Percentiles rank a stretch among this genome's conserved stretches.
Conservation (phyloP, 768 basidiomycete species). For the Suillus alpinus region DNA sequence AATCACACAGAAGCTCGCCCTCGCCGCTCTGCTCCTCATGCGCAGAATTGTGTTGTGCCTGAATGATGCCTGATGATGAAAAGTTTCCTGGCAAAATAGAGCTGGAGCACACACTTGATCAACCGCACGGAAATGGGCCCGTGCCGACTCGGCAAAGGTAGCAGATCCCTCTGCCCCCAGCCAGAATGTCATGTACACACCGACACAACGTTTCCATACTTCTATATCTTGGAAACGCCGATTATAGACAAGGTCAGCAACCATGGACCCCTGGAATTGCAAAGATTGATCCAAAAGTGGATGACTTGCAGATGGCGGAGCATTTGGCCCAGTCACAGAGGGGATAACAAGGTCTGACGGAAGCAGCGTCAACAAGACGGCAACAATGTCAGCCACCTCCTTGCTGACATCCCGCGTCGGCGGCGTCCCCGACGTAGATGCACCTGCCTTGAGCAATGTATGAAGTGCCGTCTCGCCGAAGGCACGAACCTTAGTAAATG, state of each 20-base stretch:
- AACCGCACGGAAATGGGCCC: conserved; percentile 71
- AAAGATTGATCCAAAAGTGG: conserved; percentile 59
- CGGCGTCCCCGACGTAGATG: conserved; percentile 69
- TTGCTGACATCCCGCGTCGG: conserved; percentile 67
- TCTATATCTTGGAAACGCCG: conserved; percentile 53
- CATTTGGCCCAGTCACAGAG: conserved; percentile 46
- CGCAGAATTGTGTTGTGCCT: conserved; percentile 58
- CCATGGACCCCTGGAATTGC: conserved; percentile 68
- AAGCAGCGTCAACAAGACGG: conserved; percentile 58
- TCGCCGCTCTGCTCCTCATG: conserved; percentile 53
- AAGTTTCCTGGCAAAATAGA: conserved; percentile 1
- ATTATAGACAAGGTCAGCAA: conserved; percentile 71
- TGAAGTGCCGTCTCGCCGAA: conserved; percentile 82
- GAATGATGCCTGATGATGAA: conserved; percentile 10
- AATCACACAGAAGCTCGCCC: conserved; percentile 87
- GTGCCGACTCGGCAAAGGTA: conserved; percentile 60
- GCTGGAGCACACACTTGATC: conserved; percentile 52
- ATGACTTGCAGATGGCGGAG: conserved; percentile 51
- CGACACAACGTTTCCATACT: conserved; percentile 70
- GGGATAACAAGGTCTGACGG: conserved; percentile 43
- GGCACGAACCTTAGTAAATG: conserved; percentile 68
- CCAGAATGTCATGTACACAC: conserved; percentile 72
- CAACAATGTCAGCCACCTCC: conserved; percentile 56
- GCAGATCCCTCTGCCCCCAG: conserved; percentile 46
- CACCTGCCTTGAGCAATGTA: conserved; percentile 81